Percentiles rank a stretch among this genome's conserved stretches.
Evolutionary conservation across 2,329 filamentous ascomycete genomes (phyloP).

Genomic region (Fusarium pseudograminearum): DNA sequence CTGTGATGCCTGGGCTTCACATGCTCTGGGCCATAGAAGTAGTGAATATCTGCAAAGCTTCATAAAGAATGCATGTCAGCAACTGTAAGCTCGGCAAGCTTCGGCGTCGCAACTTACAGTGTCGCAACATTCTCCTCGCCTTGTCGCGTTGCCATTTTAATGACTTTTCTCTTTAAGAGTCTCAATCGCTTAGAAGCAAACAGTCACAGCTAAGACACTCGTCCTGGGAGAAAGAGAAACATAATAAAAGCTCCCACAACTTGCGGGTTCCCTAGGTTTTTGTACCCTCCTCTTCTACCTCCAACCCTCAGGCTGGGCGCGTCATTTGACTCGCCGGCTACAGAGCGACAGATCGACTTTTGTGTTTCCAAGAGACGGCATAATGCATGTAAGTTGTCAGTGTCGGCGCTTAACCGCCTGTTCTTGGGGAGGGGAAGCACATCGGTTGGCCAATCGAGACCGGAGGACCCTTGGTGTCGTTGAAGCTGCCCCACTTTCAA

Average conservation of each 20-base stretch:
- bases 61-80: conserved; percentile 19
- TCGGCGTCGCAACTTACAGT: conserved; percentile 56
- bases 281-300: conserved; percentile 35
- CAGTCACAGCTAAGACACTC: conserved; percentile 16
- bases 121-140: conserved; percentile 66
- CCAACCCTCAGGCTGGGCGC: conserved; percentile 26
- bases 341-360: conserved; percentile 36
- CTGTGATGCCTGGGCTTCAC: conserved; percentile 80
- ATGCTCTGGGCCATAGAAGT: conserved; percentile 78
- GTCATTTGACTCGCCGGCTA: conserved; percentile 41
- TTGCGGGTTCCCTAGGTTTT: conserved; percentile 43
- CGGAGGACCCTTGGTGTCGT: conserved; percentile 44
- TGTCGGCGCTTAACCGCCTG: conserved; percentile 50
- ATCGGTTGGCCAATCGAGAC: conserved; percentile 41
- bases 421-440: conserved; percentile 43
- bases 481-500: conserved; percentile 43
- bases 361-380: conserved; percentile 42
- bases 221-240: conserved; percentile 14
- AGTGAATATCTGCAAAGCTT: conserved; percentile 83
- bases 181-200: neutral
- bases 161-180: conserved; percentile 7
- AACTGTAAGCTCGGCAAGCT: neutral
- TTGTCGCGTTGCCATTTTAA: conserved; percentile 59
- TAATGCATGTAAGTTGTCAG: conserved; percentile 46
- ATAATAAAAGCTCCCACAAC: conserved; percentile 23